Base-by-base conservation (phyloP, 129 eudicot genomes). In the Silybum marianum region DNA sequence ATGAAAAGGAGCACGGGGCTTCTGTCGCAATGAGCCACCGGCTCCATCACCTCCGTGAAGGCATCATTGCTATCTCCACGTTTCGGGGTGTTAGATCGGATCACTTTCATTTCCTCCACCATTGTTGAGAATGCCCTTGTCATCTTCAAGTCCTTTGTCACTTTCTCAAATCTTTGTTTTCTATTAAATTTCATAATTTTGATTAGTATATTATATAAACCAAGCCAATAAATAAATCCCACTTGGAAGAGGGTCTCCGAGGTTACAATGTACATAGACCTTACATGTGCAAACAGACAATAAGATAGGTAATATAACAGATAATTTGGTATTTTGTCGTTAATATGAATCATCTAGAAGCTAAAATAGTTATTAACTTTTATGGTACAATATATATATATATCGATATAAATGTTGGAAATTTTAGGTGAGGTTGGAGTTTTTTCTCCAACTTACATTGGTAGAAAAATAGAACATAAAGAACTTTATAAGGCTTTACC, bases 1-100 rank as follows among this genome's bases (percentile, higher is more conserved):
- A 95, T 95, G 73, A 95, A 88, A 72, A 95, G 97, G 72, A 95
- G 93, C 67, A 95, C 98, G 0, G 99, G 99, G 70, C 95, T 86
- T 39, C 98, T 74, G 42, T 92, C 86, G 39, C 83, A 38, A 71
- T 88, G 97, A 63, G 95, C 95, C 74, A 82, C 84, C 0, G 91
- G 87, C 36, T 83, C 89, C 91, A 91, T 87, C 74, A 91, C 91
- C 78, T 91, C 91, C 14, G 91, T 83, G 34, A 18, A 77, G 36
- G 85, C 65, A n/a, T 66, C 88, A 6, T 9, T 25, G 48, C 77
- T 78, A 2, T 34, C 83, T 34, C 39, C 81, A 1, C 70, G 71
- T 28, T 80, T 87, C 1, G 88, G 54, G 63, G 86, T 18, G 46
- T 38, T 22, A 72, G 78, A 69, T 6, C 91, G 87, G 1, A 93